phyloP scores from a whole-genome alignment of 768 basidiomycete genomes.

The Coprinellus micaceus region DNA sequence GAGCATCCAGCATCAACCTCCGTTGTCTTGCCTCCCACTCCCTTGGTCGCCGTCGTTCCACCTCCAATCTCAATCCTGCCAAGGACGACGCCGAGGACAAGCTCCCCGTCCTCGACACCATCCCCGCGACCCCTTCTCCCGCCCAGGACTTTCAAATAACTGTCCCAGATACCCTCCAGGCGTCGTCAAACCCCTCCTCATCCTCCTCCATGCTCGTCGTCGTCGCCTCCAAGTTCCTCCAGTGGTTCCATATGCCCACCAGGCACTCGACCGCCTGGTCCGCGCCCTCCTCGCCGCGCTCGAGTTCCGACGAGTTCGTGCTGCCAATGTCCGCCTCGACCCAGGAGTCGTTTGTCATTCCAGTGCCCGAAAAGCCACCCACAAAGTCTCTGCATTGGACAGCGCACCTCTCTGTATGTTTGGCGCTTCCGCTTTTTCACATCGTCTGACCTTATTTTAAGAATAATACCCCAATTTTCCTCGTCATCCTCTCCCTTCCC shows the following conservation, averaged over 20 bases:
- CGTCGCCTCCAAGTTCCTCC: slow-evolving; percentile 47
- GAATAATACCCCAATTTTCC: slow-evolving; percentile 37
- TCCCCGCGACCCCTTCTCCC: slow-evolving; percentile 11
- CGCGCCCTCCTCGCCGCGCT: slow-evolving; percentile 40
- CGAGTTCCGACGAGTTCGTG: slow-evolving; percentile 38
- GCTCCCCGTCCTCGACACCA: slow-evolving; percentile 16
- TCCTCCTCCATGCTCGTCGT: slow-evolving; percentile 55
- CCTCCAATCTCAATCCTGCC: slow-evolving; percentile 39
- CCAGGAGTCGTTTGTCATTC: slow-evolving; percentile 38
- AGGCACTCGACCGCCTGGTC: slow-evolving; percentile 39
- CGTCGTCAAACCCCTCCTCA: slow-evolving; percentile 23
- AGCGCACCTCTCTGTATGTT: not conserved
- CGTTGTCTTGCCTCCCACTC: slow-evolving; percentile 48
- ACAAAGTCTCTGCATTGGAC: slow-evolving; percentile 17
- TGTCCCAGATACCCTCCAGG: slow-evolving; percentile 7
- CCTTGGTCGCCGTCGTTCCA: slow-evolving; percentile 54
- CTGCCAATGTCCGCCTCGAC: slow-evolving; percentile 33
- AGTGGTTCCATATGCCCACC: slow-evolving; percentile 47
- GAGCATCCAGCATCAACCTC: slow-evolving; percentile 59
- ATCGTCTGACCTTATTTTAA: slow-evolving; percentile 14
- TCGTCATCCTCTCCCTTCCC: slow-evolving; percentile 53
- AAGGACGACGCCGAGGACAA: slow-evolving; percentile 13
- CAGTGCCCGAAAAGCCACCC: slow-evolving; percentile 33
- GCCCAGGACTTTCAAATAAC: slow-evolving; percentile 9
- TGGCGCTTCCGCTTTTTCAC: not conserved